phyloP scores from a whole-genome alignment of 2,329 filamentous ascomycete genomes.

The Verticillium zaregamsianum region DNA sequence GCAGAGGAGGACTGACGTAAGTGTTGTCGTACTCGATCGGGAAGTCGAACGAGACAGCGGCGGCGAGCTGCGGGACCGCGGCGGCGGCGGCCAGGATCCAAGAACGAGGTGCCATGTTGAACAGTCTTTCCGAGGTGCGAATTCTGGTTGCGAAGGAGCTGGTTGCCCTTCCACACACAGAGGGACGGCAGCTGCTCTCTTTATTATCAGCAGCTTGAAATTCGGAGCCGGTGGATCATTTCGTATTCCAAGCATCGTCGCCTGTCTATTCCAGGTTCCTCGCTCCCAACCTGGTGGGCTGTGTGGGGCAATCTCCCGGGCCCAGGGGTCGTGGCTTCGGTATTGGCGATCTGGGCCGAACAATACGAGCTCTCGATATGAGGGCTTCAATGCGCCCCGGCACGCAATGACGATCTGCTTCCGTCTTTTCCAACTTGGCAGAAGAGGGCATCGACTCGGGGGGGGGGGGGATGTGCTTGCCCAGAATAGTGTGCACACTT shows the following conservation, averaged over 20 bases:
- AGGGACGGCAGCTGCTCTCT: neutral
- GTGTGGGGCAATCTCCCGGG: neutral
- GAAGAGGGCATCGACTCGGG: neutral
- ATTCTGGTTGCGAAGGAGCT: neutral
- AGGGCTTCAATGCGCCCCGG: neutral
- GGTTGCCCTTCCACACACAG: neutral
- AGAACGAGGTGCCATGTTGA: conserved; percentile 5
- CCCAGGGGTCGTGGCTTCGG: neutral
- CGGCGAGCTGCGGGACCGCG: conserved; percentile 5
- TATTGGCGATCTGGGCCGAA: neutral
- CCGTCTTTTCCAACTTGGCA: neutral
- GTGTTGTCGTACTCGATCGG: conserved; percentile 9
- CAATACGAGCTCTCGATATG: neutral
- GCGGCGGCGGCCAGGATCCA: conserved; percentile 5
- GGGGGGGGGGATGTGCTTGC: too few species aligned
- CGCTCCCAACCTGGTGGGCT: neutral
- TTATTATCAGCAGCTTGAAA: neutral
- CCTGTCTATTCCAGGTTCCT: neutral
- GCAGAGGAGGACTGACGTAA: conserved; percentile 1
- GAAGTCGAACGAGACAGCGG: conserved; percentile 11
- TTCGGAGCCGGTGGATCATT: neutral
- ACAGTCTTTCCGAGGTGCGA: neutral
- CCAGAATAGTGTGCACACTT: too few species aligned
- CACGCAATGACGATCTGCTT: neutral
- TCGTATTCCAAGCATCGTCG: neutral